Evolutionary conservation across 805 yeast genomes (phyloP), one percentile per base, ranked within the genome.

Genomic region (Lachancea kluyveri): DNA sequence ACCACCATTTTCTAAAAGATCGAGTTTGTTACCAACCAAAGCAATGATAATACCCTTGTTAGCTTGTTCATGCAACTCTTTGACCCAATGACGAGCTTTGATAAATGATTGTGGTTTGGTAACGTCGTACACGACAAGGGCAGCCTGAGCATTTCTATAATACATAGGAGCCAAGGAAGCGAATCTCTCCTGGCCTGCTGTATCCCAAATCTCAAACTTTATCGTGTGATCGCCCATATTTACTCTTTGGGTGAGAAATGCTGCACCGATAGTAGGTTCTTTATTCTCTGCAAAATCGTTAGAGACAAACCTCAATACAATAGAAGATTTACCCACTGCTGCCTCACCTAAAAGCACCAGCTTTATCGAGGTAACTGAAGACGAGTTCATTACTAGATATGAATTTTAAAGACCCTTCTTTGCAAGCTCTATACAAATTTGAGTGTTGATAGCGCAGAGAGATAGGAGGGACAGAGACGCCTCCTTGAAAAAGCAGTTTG

Each of bases 191-290:
- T 90, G 97, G 13, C 98, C 98, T 2, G 97, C 97, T 9, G 97
- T 88, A 57, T 88, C 97, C 94, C 95, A 84, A 38, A 84, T 85
- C 54, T 84, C 95, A 56, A 85, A 87, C 59, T 92, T 90, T 52
- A 90, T 84, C 6, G 92, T 83, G 50, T 80, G 73, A 39, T 79
- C 81, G 30, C 92, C 83, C 52, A 92, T 79, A 14, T 84, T 76
- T 53, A 95, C 88, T 52, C 94, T 77, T 57, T 90, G 97, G 22
- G 98, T 90, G 36, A 90, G 65, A 54, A 90, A 90, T 3, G 97
- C 97, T 4, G 98, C 98, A 10, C 98, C 98, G 46, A 90, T 90
- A 2, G 98, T 90, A 14, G 96, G 96, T 52, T 90, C 97, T 57
- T 90, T 88, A 60, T 90, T 88, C 58, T 88, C 97, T 58, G 92